Evolutionary conservation across 2,329 filamentous ascomycete genomes (phyloP), one percentile per base, ranked within the genome.

Genomic region (Phoma sp.): DNA sequence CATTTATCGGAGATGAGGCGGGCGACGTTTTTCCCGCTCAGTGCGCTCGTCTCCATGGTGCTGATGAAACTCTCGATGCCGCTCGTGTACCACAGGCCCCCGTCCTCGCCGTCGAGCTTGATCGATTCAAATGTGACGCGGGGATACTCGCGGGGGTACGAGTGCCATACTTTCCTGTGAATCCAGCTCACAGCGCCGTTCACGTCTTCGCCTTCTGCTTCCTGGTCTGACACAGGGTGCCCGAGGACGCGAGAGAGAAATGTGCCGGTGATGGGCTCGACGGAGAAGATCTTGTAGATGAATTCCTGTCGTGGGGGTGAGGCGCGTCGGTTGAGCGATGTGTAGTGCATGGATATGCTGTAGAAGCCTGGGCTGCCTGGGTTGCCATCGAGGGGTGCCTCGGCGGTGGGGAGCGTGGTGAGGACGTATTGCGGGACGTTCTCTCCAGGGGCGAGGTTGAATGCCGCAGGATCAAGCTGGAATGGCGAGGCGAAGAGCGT

Each of bases 1-100:
- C 81, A 85, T 45, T 84, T 84, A 65, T 93, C 84, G 0, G 87
- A 81, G 38, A 93, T 80, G 47, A 95, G 76, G 59, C 81, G 82
- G 7, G 91, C 91, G 17, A 95, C 87, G 69, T 95, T 95, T 83
- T 84, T 91, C 0, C 95, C 95, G 86, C 95, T 95, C 62, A 98
- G 76, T 1, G 91, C 90, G 72, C 88, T 96, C 6, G 95, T 97
- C 80, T 99, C 95, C 95, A 99, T 98, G 0, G 92, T 96, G 9
- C 90, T 95, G 63, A 98, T 96, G 72, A 99, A 97, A 63, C 89
- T 89, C 77, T 98, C 93, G 36, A 98, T 96, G 0, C 83, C 83
- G 46, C 80, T 79, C 5, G 84, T 87, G 64, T 88, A 87, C 82
- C 83, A 95, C 12, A 93, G 67, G 11, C 52, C 52, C 4, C 37